A percentile compares a stretch with the other conserved stretches of the same genome.
phyloP scores from a whole-genome alignment of 177 flowering plant species.

The Vitis hybrid region DNA sequence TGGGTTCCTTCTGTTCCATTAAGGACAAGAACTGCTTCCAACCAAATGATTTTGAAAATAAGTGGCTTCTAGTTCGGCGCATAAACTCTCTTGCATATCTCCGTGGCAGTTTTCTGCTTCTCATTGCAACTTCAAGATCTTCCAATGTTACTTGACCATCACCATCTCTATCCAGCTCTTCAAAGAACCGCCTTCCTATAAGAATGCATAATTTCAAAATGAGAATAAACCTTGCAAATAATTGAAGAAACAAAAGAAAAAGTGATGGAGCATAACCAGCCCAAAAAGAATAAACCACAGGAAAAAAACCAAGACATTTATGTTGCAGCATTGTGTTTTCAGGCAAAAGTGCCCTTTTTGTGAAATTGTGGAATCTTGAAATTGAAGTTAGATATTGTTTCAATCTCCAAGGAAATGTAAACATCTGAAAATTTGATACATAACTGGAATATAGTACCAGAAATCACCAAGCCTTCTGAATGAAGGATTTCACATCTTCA shows the following conservation, averaged over 20 bases:
- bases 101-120: slow-evolving; percentile 80
- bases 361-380: no score
- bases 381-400: no score
- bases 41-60: slow-evolving; percentile 93
- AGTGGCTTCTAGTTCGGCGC: slow-evolving; percentile 78
- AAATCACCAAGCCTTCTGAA: no score
- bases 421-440: no score
- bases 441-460: no score
- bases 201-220: slow-evolving; percentile 13
- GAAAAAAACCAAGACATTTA: no score
- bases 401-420: no score
- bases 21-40: slow-evolving; percentile 90
- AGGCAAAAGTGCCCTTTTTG: no score
- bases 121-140: slow-evolving; percentile 94
- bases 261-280: no score
- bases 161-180: slow-evolving; percentile 96
- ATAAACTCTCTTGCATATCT: slow-evolving; percentile 91
- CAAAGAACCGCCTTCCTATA: slow-evolving; percentile 91
- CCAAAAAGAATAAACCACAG: no score
- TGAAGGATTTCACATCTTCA: no score
- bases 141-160: slow-evolving; percentile 94
- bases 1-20: slow-evolving; percentile 98
- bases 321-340: no score
- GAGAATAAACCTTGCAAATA: not conserved
- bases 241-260: not conserved